Percentiles rank a stretch among this genome's conserved stretches.
Conservation (phyloP, 2,329 filamentous ascomycete genomes). For the Trichoderma oligosporum region DNA sequence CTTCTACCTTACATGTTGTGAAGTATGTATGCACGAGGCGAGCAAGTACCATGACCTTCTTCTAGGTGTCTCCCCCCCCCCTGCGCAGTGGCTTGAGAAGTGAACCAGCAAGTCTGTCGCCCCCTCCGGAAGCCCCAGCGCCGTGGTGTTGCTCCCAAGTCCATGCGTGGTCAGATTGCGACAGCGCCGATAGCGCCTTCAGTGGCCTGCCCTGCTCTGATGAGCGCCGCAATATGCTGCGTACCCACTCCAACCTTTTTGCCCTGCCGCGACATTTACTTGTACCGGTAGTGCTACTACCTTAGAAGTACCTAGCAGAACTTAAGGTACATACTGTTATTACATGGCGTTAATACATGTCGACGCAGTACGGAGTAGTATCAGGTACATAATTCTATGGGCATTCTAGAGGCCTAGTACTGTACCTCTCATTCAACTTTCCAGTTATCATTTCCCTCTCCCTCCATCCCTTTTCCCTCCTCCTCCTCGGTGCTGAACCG, state of each 20-base stretch:
- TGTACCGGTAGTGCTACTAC: neutral
- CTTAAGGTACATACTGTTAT: neutral
- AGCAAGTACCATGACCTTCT: slow-evolving; percentile 6
- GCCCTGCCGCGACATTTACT: neutral
- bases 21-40: slow-evolving; percentile 5
- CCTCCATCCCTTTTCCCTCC: neutral
- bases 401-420: too few species aligned
- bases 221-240: slow-evolving; percentile 1
- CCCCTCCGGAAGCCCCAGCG: slow-evolving; percentile 14
- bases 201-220: neutral
- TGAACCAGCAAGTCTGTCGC: slow-evolving; percentile 8
- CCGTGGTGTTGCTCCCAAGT: slow-evolving; percentile 1
- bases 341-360: too few species aligned
- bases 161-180: slow-evolving; percentile 16
- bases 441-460: neutral
- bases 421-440: too few species aligned
- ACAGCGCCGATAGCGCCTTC: slow-evolving; percentile 13
- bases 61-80: neutral
- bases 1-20: too few species aligned
- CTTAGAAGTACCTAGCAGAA: neutral
- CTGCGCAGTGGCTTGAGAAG: slow-evolving; percentile 12
- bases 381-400: too few species aligned
- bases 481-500: slow-evolving; percentile 8
- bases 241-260: slow-evolving; percentile 6
- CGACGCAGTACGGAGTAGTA: too few species aligned